Evolutionary conservation across 1,284 basidiomycete species (phyloP), one percentile per base, ranked within the genome.

Genomic region (Rhizoctonia solani): DNA sequence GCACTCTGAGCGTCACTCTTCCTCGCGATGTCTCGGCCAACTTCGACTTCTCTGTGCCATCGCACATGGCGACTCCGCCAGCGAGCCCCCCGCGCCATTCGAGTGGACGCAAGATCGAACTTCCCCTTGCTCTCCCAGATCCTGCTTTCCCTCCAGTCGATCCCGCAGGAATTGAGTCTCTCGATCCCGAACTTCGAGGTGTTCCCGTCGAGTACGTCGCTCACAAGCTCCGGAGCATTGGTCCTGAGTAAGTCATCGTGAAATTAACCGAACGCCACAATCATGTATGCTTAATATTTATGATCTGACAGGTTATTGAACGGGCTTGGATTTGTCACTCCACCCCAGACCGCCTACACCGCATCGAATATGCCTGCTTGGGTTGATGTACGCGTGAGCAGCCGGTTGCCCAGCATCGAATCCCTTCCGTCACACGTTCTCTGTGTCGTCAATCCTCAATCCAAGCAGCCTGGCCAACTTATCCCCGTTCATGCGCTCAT

Each of bases 171-270:
- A 23, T 70, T 25, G 65, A 63, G 46, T 59, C 56, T n/a, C 59
- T 70, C 27, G 69, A 70, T 58, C 67, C 69, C 55, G 58, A 55
- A 19, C 59, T 70, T 19, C 42, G 53, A 6, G 66, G 66, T 25
- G 66, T 70, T 21, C 52, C 66, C 32, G 53, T 70, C 11, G 66
- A 63, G 13, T 68, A 61, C 39, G 54, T 70, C 56, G 67, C 54
- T 23, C 66, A 68, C 59, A 56, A 58, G 23, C 59, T 70, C 13
- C 58, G 46, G 27, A 54, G 49, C 50, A 63, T 63, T 25, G 52
- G 66, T 27, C 66, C 67, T 30, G 58, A 53, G 69, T 69, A 34
- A 47, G 69, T 63, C 50, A 30, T 32, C 32, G 25, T 25, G 50
- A 65, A 65, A 65, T 65, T 49, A 65, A 65, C 59, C 4, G 11